Evolutionary conservation across 257 asterid genomes (phyloP).

Genomic region (Nicotiana tomentosiformis): DNA sequence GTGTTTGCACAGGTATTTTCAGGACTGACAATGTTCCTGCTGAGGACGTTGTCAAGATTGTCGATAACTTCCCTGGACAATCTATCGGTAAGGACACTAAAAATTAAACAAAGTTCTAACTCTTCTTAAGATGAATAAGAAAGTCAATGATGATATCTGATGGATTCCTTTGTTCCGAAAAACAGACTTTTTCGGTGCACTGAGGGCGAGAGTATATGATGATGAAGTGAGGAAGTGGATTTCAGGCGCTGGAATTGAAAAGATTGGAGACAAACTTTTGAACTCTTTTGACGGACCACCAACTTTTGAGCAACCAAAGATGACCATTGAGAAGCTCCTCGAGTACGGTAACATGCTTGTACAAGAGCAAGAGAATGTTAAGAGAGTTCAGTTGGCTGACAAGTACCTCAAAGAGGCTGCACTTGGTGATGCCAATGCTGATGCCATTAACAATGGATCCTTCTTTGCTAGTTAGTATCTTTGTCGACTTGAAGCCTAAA

Average conservation of each 20-base stretch:
- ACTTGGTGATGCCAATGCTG: constrained; percentile 36
- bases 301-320: constrained; percentile 33
- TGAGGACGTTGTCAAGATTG: constrained; percentile 32
- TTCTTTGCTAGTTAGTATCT: constrained; percentile 21
- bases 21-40: constrained; percentile 20
- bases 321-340: constrained; percentile 34
- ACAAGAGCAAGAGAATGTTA: constrained; percentile 30
- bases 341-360: constrained; percentile 39
- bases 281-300: constrained; percentile 38
- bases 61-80: constrained; percentile 41
- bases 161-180: not conserved
- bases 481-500: not conserved
- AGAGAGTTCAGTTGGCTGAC: constrained; percentile 38
- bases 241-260: constrained; percentile 22
- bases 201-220: constrained; percentile 40
- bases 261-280: constrained; percentile 29
- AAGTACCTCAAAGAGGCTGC: constrained; percentile 38
- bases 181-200: constrained; percentile 41
- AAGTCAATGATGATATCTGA: not conserved
- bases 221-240: constrained; percentile 43
- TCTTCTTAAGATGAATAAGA: not conserved
- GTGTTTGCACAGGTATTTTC: constrained; percentile 38
- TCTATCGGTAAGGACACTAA: constrained; percentile 28
- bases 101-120: too few relatives aligned
- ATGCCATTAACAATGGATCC: constrained; percentile 23